These are phyloP conservation scores for Dryas drummondii DNA, from an alignment of 306 rosid genomes.

Conservation along the genomic window DNA sequence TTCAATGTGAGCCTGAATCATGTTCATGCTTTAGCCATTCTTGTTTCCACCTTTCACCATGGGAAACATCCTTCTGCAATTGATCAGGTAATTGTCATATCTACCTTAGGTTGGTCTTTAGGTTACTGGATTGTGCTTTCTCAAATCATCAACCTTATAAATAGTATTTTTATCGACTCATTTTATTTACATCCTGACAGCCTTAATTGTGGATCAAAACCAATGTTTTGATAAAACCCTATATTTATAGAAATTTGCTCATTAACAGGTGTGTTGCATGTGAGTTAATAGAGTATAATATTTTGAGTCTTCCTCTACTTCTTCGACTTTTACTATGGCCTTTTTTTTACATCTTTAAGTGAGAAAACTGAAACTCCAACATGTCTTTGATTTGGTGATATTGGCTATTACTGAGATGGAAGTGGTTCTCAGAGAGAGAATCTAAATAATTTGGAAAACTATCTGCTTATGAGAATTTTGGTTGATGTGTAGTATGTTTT, in stretches of 20 bases:
- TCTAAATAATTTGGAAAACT: too few relatives aligned
- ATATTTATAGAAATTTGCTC: neutral
- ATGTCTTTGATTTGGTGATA: too few relatives aligned
- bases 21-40: conserved; percentile 92
- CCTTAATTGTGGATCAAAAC: neutral
- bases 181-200: neutral
- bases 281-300: neutral
- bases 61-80: conserved; percentile 84
- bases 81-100: conserved; percentile 65
- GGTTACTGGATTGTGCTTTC: neutral
- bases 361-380: too few relatives aligned
- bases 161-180: neutral
- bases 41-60: conserved; percentile 94
- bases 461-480: too few relatives aligned
- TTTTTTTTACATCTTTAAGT: neutral
- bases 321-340: too few relatives aligned
- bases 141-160: neutral
- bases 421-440: too few relatives aligned
- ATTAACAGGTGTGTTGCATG: neutral
- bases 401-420: too few relatives aligned
- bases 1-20: conserved; percentile 95
- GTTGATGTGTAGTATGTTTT: too few relatives aligned
- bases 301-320: neutral
- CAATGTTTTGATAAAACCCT: neutral
- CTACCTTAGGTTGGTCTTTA: conserved; percentile 7